Percentiles rank a stretch among this genome's conserved stretches.
Conservation (phyloP, 441 rosid genomes). For the Brassica hybrid region DNA sequence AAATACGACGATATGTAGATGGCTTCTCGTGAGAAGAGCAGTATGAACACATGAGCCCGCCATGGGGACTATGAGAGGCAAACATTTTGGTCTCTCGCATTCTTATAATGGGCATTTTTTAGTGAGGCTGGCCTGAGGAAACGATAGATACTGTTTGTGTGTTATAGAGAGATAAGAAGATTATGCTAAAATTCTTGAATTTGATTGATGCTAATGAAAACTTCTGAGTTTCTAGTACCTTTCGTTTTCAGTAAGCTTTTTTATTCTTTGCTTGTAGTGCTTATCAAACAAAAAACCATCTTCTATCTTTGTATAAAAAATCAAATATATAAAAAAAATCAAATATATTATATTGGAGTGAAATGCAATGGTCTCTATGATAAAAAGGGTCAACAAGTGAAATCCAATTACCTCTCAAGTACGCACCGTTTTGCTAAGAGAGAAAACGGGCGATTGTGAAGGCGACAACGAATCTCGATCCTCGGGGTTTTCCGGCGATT, state of each 20-base stretch:
- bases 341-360: no score
- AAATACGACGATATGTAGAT: neutral
- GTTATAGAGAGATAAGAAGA: neutral
- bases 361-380: neutral
- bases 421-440: no score
- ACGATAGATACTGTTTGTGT: neutral
- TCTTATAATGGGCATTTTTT: neutral
- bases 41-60: constrained; percentile 12
- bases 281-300: neutral
- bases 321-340: no score
- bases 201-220: neutral
- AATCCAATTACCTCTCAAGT: no score
- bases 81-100: neutral
- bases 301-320: no score
- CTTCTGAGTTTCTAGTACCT: neutral
- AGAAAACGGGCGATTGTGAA: no score
- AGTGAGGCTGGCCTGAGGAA: neutral
- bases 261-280: neutral
- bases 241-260: neutral
- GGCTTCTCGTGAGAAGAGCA: neutral
- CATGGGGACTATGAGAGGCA: neutral
- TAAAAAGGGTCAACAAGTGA: neutral
- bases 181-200: neutral
- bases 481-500: no score
- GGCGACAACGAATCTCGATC: no score